These are phyloP conservation scores for Colletotrichum sp. DNA, from an alignment of 2,329 filamentous ascomycete genomes.

Conservation along the genomic window DNA sequence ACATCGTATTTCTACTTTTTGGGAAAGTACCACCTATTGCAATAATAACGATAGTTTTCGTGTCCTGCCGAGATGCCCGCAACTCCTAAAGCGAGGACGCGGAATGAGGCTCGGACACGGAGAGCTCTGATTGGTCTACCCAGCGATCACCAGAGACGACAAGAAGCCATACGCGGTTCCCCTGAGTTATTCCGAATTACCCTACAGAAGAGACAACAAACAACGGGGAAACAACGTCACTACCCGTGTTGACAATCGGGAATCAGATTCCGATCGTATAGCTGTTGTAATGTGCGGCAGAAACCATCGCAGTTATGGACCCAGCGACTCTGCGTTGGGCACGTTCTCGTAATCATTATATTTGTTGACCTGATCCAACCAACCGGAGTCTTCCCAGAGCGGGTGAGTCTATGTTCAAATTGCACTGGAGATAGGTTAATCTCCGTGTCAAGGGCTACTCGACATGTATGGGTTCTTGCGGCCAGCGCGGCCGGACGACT, in stretches of 20 bases:
- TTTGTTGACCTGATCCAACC: neutral
- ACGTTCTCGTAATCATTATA: neutral
- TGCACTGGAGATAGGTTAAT: neutral
- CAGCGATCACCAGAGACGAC: neutral
- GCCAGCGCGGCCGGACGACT: neutral
- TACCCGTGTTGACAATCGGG: neutral
- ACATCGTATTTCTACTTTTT: neutral
- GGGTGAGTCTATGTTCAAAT: neutral
- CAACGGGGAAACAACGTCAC: neutral
- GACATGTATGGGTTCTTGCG: neutral
- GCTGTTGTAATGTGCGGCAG: neutral
- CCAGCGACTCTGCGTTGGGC: neutral
- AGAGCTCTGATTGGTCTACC: neutral
- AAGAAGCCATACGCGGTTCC: neutral
- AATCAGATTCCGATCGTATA: neutral
- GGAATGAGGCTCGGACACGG: neutral
- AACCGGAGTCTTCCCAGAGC: neutral
- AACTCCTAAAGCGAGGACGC: neutral
- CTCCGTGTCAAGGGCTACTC: neutral
- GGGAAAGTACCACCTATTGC: rapidly evolving
- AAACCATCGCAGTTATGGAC: neutral
- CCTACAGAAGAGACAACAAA: neutral
- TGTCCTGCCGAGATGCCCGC: neutral
- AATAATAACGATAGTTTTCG: rapidly evolving
- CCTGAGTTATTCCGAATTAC: neutral